Evolutionary conservation across 164 flowering plant species (phyloP), one percentile per base, ranked within the genome.

Genomic region (Sextonia rubra): DNA sequence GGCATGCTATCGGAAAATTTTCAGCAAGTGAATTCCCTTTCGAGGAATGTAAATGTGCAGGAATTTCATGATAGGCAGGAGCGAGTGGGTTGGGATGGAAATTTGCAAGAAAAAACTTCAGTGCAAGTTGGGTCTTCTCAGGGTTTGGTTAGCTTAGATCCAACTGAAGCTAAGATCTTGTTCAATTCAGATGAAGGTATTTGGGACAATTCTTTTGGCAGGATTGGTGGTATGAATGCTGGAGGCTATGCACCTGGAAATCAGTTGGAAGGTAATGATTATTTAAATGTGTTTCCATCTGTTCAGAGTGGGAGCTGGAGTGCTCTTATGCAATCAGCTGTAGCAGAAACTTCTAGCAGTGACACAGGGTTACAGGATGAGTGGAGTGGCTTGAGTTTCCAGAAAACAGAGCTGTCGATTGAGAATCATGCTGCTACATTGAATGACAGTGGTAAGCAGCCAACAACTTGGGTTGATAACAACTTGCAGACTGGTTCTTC

Each of bases 271-370:
- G 76, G 75, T 18, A 6, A 85, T 47, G 87, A 87, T 67, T 66
- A 44, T 68, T 27, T 72, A n/a, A 79, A 75, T 77, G 74, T 71
- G 29, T 85, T 83, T 75, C 86, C 93, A 44, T 87, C 90, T 48
- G n/a, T 85, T 65, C 94, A 90, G 67, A 84, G 93, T 85, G 97
- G 95, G 63, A 89, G 89, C 67, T 91, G 96, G 96, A 94, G 97
- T 82, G 98, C 98, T 62, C 90, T 94, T 30, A 94, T 92, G 97
- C 97, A 92, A 80, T 92, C 98, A 75, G 97, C 97, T 75, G 88
- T 91, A 14, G 95, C 88, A 65, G 98, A 92, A 83, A 73, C 97
- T 69, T 89, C 97, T 32, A 87, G 91, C 76, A 80, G 84, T 77
- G 94, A 89, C 66, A 82, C 86, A 17, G 96, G 89, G 73, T 0